Conservation (phyloP, 1,284 basidiomycete species). For the Pterula multifida region DNA sequence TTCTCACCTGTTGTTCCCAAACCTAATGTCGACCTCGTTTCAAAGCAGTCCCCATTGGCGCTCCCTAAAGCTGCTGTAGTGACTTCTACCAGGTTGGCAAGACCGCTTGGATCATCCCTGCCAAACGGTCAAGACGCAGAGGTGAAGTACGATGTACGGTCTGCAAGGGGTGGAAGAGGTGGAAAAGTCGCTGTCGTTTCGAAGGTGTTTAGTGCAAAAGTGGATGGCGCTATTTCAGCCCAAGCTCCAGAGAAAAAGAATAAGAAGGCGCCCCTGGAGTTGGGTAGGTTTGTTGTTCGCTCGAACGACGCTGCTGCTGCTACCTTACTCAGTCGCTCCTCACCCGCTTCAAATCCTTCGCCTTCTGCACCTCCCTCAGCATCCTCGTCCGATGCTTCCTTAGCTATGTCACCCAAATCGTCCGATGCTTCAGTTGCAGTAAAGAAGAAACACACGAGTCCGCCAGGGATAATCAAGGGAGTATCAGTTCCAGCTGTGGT, state of each 20-base stretch:
- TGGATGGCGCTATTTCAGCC: slow-evolving; percentile 16
- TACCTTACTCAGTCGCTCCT: too few species aligned
- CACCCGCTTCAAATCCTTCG: too few species aligned
- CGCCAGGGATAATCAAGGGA: slow-evolving; percentile 32
- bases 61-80: slow-evolving; percentile 11
- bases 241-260: slow-evolving; percentile 8
- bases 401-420: slow-evolving; percentile 9
- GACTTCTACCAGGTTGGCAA: slow-evolving; percentile 17
- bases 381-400: not conserved
- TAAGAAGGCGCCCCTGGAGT: too few species aligned
- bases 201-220: slow-evolving; percentile 59
- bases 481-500: slow-evolving; percentile 51
- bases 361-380: not conserved
- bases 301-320: too few species aligned
- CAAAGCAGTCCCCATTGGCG: slow-evolving; percentile 11
- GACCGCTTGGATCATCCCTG: slow-evolving; percentile 21
- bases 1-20: too few species aligned
- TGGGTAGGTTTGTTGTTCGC: too few species aligned
- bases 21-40: too few species aligned
- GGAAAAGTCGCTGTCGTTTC: slow-evolving; percentile 66
- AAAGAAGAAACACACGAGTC: slow-evolving; percentile 13
- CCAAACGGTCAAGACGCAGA: not conserved
- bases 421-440: slow-evolving; percentile 13
- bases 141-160: slow-evolving; percentile 49
- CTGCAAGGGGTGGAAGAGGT: slow-evolving; percentile 66